Percentiles rank a stretch among this genome's conserved stretches.
Conservation (phyloP, 257 asterid species). For the Nicotiana tomentosiformis region DNA sequence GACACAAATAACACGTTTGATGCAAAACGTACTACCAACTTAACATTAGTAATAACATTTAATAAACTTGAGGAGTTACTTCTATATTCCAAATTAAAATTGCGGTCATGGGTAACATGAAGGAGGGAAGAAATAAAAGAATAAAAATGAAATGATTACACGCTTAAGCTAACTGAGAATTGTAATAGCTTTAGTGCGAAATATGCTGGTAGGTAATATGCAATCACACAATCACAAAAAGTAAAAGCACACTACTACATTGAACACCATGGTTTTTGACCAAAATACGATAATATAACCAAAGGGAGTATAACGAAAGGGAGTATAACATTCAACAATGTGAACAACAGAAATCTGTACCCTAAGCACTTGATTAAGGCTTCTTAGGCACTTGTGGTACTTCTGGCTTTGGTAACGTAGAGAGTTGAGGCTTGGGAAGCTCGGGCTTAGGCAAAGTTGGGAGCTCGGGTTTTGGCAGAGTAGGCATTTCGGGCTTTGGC, state of each 20-base stretch:
- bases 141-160: neutral
- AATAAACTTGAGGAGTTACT: too few relatives aligned
- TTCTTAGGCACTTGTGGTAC: neutral
- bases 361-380: conserved; percentile 9
- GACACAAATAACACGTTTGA: too few relatives aligned
- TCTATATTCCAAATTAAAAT: too few relatives aligned
- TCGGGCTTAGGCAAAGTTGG: conserved; percentile 15
- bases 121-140: neutral
- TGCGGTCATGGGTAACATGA: too few relatives aligned
- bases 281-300: too few relatives aligned
- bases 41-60: too few relatives aligned
- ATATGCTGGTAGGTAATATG: too few relatives aligned
- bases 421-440: neutral
- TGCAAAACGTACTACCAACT: too few relatives aligned
- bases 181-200: neutral
- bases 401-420: conserved; percentile 2
- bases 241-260: neutral
- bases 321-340: too few relatives aligned
- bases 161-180: neutral
- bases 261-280: too few relatives aligned
- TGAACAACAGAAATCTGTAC: conserved; percentile 21
- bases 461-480: neutral
- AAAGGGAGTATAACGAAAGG: too few relatives aligned
- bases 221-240: neutral
- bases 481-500: conserved; percentile 11